phyloP scores from a whole-genome alignment of 768 basidiomycete genomes.

The Hericium alpestre region DNA sequence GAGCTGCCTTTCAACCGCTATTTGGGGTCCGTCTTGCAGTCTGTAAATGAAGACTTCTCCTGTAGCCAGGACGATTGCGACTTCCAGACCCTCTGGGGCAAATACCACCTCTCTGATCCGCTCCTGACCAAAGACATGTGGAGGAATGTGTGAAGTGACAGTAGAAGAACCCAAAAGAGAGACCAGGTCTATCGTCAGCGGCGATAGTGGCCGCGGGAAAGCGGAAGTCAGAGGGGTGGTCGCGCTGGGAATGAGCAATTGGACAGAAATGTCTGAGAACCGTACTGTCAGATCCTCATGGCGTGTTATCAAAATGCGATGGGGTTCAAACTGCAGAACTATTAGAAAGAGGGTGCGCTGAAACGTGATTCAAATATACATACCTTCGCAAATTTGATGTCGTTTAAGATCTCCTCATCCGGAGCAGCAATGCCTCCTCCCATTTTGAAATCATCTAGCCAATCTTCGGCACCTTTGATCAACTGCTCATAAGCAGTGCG shows the following conservation, averaged over 20 bases:
- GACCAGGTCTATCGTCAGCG: constrained; percentile 44
- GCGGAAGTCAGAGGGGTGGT: constrained; percentile 43
- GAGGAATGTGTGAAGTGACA: constrained; percentile 15
- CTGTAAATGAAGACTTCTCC: constrained; percentile 50
- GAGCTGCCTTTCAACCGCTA: constrained; percentile 12
- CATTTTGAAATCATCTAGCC: constrained; percentile 19
- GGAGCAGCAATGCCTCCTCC: constrained; percentile 44
- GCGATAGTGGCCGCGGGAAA: constrained; percentile 55
- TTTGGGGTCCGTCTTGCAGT: constrained; percentile 17
- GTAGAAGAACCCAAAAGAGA: constrained; percentile 15
- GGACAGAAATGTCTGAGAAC: constrained; percentile 68
- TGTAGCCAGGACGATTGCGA: constrained; percentile 38
- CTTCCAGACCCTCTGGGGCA: constrained; percentile 48
- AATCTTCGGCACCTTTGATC: constrained; percentile 12
- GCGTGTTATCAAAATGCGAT: constrained; percentile 52
- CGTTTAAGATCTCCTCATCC: constrained; percentile 38
- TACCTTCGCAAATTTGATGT: constrained; percentile 49
- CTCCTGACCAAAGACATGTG: constrained; percentile 17
- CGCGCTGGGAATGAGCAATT: constrained; percentile 40
- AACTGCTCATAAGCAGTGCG: constrained; percentile 37
- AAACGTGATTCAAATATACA: constrained; percentile 6
- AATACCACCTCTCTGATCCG: constrained; percentile 37
- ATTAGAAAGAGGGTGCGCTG: neutral
- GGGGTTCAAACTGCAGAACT: constrained; percentile 41
- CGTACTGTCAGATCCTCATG: constrained; percentile 55